These are phyloP conservation scores for Candida parachauliodes DNA, from an alignment of 805 yeast genomes.

Conservation along the genomic window DNA sequence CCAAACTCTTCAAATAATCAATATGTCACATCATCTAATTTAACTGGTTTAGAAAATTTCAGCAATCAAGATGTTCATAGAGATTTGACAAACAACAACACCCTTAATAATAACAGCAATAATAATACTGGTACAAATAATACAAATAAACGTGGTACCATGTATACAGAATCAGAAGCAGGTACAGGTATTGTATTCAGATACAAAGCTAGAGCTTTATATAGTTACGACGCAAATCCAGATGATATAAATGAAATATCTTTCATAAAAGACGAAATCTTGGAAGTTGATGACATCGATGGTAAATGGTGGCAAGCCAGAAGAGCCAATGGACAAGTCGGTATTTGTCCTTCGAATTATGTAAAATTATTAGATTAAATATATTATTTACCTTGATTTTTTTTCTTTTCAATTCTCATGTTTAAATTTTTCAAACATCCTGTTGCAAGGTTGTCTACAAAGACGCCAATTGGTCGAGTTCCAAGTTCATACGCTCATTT, in stretches of 20 bases:
- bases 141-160: constrained; percentile 18
- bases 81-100: constrained; percentile 25
- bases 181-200: constrained; percentile 52
- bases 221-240: constrained; percentile 83
- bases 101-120: neutral
- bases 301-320: constrained; percentile 99
- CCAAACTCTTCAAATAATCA: constrained; percentile 12
- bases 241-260: constrained; percentile 92
- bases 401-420: neutral
- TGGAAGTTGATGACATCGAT: constrained; percentile 86
- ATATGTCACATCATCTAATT: constrained; percentile 51
- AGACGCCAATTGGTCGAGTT: constrained; percentile 5
- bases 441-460: constrained; percentile 2
- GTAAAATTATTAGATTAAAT: constrained; percentile 59
- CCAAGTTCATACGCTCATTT: constrained; percentile 8
- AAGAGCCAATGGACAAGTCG: constrained; percentile 84
- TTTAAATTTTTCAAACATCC: neutral
- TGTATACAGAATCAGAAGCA: constrained; percentile 19
- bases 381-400: neutral
- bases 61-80: constrained; percentile 33
- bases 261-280: constrained; percentile 84
- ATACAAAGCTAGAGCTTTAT: constrained; percentile 81
- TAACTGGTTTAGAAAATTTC: constrained; percentile 60
- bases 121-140: constrained; percentile 8
- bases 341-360: constrained; percentile 94